Conservation (phyloP, 345 rosid species). For the Pistacia integerrima region DNA sequence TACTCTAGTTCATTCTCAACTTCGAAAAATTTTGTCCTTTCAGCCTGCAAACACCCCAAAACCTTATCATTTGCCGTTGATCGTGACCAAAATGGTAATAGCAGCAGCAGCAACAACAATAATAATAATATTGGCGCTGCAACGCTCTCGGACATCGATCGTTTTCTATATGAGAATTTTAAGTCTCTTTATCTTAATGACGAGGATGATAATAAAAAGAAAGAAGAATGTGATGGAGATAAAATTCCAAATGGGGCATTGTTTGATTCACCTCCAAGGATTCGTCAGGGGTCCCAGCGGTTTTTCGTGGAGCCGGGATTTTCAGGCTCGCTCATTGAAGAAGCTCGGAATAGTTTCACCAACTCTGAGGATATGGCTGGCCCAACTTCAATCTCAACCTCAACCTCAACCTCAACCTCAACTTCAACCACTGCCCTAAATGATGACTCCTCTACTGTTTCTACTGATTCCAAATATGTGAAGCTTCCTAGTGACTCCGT, state of each 20-base stretch:
- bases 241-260: constrained; percentile 10
- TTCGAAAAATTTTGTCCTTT: constrained; percentile 50
- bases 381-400: constrained; percentile 32
- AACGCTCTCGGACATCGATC: constrained; percentile 77
- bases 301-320: constrained; percentile 44
- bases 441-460: not conserved
- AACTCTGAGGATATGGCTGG: constrained; percentile 27
- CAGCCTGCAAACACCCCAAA: constrained; percentile 55
- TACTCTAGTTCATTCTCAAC: constrained; percentile 35
- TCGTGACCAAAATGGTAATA: constrained; percentile 10
- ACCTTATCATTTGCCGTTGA: constrained; percentile 57
- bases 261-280: constrained; percentile 34
- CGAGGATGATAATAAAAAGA: constrained; percentile 26
- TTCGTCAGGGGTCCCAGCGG: no score
- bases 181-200: constrained; percentile 68
- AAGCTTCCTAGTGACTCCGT: constrained; percentile 58
- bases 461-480: constrained; percentile 1
- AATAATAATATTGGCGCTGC: constrained; percentile 32
- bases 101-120: not conserved
- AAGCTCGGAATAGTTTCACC: constrained; percentile 41
- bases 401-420: constrained; percentile 27
- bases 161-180: constrained; percentile 80
- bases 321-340: constrained; percentile 52
- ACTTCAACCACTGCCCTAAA: not conserved
- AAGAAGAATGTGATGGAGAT: constrained; percentile 12